Evolutionary conservation across 2,329 filamentous ascomycete genomes (phyloP).

Genomic region (Fusarium incarnatum): DNA sequence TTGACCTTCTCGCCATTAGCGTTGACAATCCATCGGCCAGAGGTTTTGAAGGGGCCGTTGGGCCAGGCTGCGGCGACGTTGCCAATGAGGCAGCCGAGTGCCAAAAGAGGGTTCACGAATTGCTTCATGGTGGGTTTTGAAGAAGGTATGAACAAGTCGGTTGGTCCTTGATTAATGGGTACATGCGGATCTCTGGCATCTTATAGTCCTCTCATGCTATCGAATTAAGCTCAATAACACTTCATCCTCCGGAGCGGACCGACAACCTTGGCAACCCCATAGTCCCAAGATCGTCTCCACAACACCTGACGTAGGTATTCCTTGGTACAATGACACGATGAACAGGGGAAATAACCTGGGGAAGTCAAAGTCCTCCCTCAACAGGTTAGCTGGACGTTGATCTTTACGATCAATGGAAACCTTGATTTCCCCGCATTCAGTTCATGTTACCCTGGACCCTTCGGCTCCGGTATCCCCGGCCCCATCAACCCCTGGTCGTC

Average conservation of each 20-base stretch:
- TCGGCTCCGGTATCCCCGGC: slow-evolving; percentile 28
- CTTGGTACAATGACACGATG: neutral
- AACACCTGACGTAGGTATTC: slow-evolving; percentile 19
- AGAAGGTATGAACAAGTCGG: too few species aligned
- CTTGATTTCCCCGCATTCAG: slow-evolving; percentile 5
- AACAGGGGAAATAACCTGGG: slow-evolving; percentile 7
- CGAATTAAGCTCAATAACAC: neutral
- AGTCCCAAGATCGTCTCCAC: too few species aligned
- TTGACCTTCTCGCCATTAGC: slow-evolving; percentile 53
- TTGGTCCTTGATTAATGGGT: accelerated
- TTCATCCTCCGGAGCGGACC: slow-evolving; percentile 17
- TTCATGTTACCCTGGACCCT: neutral
- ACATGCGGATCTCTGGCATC: neutral
- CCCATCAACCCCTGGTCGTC: neutral
- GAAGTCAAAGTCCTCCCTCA: neutral
- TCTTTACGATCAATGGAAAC: slow-evolving; percentile 3
- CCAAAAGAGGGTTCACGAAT: slow-evolving; percentile 2
- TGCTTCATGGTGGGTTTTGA: neutral
- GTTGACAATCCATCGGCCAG: slow-evolving; percentile 57
- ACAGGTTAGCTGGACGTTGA: neutral
- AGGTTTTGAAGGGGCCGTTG: slow-evolving; percentile 53
- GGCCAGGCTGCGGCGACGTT: slow-evolving; percentile 35
- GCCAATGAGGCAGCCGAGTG: slow-evolving; percentile 11
- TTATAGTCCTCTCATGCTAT: slow-evolving; percentile 3
- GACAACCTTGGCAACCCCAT: neutral